Evolutionary conservation across 1,139 yeast genomes (phyloP).

Genomic region (Yamadazyma taylorii): DNA sequence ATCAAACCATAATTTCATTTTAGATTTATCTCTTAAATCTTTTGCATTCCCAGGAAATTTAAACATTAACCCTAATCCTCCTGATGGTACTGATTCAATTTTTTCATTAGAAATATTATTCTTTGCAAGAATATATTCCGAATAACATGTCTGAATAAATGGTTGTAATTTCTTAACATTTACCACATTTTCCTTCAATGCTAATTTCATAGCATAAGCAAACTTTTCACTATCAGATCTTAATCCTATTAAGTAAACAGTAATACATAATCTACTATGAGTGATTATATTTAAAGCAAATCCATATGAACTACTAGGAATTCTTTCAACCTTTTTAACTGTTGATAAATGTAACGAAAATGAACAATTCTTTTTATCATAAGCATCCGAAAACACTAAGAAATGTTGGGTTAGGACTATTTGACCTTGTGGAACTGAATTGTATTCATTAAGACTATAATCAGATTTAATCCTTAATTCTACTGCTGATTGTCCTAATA

Average conservation of each 20-base stretch:
- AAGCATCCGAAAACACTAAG: constrained; percentile 69
- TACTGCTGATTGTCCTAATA: constrained; percentile 67
- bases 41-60: constrained; percentile 89
- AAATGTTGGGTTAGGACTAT: constrained; percentile 72
- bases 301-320: constrained; percentile 74
- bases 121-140: constrained; percentile 76
- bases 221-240: constrained; percentile 80
- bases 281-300: constrained; percentile 75
- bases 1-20: constrained; percentile 92
- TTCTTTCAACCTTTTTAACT: constrained; percentile 80
- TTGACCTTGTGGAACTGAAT: constrained; percentile 52
- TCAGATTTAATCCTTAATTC: constrained; percentile 58
- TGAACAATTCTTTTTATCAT: constrained; percentile 66
- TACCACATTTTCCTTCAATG: constrained; percentile 62
- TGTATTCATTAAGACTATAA: constrained; percentile 25
- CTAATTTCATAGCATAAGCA: constrained; percentile 63
- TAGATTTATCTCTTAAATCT: constrained; percentile 76
- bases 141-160: constrained; percentile 73
- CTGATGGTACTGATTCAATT: constrained; percentile 60
- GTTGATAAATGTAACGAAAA: constrained; percentile 76
- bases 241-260: constrained; percentile 75
- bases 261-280: constrained; percentile 62
- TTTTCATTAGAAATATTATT: constrained; percentile 50
- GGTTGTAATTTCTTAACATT: constrained; percentile 62
- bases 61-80: constrained; percentile 81